Percentiles rank a stretch among this genome's conserved stretches.
phyloP scores from a whole-genome alignment of 331 rosid species.

The Stylosanthes scabra region DNA sequence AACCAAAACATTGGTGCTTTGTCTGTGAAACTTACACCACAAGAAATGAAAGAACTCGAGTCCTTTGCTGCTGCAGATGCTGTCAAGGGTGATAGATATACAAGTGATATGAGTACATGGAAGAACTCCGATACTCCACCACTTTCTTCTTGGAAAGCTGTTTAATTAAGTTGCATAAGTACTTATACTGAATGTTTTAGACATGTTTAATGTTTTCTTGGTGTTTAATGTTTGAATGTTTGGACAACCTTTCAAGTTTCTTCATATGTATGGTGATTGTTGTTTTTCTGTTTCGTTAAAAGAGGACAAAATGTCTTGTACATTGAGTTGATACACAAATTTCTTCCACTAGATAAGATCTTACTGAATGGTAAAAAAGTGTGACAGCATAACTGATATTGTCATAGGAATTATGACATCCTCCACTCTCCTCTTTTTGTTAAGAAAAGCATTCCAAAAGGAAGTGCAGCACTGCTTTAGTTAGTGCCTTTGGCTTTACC shows the following conservation, averaged over 20 bases:
- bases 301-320: no score
- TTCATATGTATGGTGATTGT: not conserved
- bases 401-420: no score
- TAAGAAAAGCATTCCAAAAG: no score
- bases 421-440: no score
- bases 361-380: no score
- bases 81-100: conserved; percentile 64
- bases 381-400: no score
- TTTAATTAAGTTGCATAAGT: not conserved
- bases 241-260: not conserved
- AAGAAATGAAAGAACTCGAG: conserved; percentile 69
- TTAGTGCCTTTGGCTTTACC: no score
- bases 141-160: conserved; percentile 62
- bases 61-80: conserved; percentile 53
- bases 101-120: conserved; percentile 42
- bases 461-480: no score
- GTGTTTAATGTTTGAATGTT: not conserved
- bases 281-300: no score
- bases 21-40: conserved; percentile 57
- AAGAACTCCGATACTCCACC: conserved; percentile 68
- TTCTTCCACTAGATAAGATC: no score
- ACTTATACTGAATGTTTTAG: not conserved
- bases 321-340: no score
- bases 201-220: no score
- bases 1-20: conserved; percentile 68